Evolutionary conservation across 768 basidiomycete species (phyloP).

Genomic region (Termitomyces sp.): DNA sequence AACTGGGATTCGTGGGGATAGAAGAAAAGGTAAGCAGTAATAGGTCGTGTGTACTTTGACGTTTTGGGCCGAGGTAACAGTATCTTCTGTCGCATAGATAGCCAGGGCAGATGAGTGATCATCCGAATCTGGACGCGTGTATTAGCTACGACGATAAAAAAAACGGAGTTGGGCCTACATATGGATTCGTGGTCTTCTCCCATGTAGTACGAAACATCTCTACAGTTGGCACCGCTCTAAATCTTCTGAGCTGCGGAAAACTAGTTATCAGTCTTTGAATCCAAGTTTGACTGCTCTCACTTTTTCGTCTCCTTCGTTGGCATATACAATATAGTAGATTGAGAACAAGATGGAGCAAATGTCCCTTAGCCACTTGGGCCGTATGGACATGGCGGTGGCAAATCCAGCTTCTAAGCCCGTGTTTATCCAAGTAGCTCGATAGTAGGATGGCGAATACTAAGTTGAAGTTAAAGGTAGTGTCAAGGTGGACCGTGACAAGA

Average conservation of each 20-base stretch:
- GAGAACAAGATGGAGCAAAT: conserved; percentile 82
- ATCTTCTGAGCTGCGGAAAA: conserved; percentile 68
- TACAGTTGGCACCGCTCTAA: conserved; percentile 88
- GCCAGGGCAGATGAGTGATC: conserved; percentile 50
- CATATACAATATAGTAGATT: conserved; percentile 80
- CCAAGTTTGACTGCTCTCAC: conserved; percentile 29
- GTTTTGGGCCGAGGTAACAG: conserved; percentile 75
- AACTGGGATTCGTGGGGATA: conserved; percentile 60
- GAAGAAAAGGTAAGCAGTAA: conserved; percentile 82
- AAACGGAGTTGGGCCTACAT: conserved; percentile 44
- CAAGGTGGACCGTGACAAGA: neutral
- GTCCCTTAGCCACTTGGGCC: conserved; percentile 88
- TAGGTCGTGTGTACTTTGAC: conserved; percentile 76
- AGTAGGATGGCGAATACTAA: conserved; percentile 89
- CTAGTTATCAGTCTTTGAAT: neutral
- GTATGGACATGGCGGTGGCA: conserved; percentile 90
- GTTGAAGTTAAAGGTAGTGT: neutral
- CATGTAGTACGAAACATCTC: conserved; percentile 95
- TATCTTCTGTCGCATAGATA: conserved; percentile 68
- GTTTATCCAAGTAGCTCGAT: conserved; percentile 92
- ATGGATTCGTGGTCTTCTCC: conserved; percentile 96
- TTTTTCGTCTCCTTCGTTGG: conserved; percentile 94
- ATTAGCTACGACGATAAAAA: neutral
- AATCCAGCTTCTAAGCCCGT: conserved; percentile 97
- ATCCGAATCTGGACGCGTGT: conserved; percentile 47